Percentiles rank a stretch among this genome's conserved stretches.
Evolutionary conservation across 768 basidiomycete genomes (phyloP).

Genomic region (Royoungia palumana): DNA sequence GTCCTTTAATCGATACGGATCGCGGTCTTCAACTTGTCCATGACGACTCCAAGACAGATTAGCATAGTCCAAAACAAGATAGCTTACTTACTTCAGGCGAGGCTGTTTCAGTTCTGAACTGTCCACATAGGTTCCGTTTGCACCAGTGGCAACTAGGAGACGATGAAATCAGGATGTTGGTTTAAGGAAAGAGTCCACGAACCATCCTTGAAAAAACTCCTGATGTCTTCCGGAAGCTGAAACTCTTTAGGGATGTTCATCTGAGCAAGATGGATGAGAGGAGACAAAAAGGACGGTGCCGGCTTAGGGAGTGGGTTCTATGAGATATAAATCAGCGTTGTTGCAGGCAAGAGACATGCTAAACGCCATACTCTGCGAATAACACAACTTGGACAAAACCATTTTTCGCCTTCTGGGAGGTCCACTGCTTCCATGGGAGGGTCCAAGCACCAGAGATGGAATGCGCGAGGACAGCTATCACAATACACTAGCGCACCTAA

Average conservation of each 20-base stretch:
- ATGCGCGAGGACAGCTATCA: conserved; percentile 93
- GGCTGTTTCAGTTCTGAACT: conserved; percentile 70
- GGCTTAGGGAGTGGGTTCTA: conserved; percentile 65
- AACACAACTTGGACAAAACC: conserved; percentile 75
- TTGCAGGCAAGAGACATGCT: background rate
- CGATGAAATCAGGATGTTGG: conserved; percentile 13
- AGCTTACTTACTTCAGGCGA: conserved; percentile 70
- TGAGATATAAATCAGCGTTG: conserved; percentile 11
- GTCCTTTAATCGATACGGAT: conserved; percentile 83
- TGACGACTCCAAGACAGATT: conserved; percentile 54
- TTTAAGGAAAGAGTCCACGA: conserved; percentile 26
- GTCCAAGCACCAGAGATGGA: conserved; percentile 95
- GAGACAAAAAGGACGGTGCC: conserved; percentile 64
- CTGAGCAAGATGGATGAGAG: conserved; percentile 69
- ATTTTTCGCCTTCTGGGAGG: conserved; percentile 74
- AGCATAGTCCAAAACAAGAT: conserved; percentile 3
- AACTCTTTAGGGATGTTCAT: conserved; percentile 74
- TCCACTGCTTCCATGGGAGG: conserved; percentile 90
- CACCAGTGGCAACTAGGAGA: conserved; percentile 66
- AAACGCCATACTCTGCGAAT: conserved; percentile 55
- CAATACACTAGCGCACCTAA: conserved; percentile 89
- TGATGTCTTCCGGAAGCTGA: conserved; percentile 81
- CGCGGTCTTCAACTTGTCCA: conserved; percentile 88
- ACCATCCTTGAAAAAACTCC: conserved; percentile 86
- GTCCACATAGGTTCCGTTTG: conserved; percentile 83